Percentiles rank a stretch among this genome's conserved stretches.
Evolutionary conservation across 1,284 basidiomycete species (phyloP).

Genomic region (Moesziomyces aphidis): DNA sequence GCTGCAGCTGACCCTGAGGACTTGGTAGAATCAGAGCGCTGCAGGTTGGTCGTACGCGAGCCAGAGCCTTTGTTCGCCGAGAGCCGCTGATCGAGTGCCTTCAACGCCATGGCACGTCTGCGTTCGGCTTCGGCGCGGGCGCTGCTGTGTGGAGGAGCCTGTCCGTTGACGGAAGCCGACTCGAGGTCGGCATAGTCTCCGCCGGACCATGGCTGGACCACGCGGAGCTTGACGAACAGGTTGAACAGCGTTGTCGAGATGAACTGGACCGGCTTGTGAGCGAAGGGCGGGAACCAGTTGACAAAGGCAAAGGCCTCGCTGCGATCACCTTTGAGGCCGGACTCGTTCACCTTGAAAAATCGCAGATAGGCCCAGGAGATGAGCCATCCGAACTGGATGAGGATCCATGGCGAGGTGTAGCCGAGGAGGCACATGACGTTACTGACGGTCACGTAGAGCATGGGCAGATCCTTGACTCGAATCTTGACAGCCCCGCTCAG

Average conservation of each 20-base stretch:
- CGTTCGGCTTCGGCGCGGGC: slow-evolving; percentile 57
- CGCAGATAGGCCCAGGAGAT: slow-evolving; percentile 93
- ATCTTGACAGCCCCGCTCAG: slow-evolving; percentile 82
- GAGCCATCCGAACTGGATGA: slow-evolving; percentile 96
- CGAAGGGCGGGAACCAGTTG: slow-evolving; percentile 93
- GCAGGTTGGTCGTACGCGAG: slow-evolving; percentile 18
- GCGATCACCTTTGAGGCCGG: slow-evolving; percentile 78
- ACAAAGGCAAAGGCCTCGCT: slow-evolving; percentile 97
- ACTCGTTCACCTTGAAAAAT: slow-evolving; percentile 88
- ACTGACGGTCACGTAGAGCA: slow-evolving; percentile 90
- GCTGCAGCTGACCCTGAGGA: slow-evolving; percentile 17
- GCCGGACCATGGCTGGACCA: slow-evolving; percentile 76
- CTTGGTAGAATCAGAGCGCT: slow-evolving; percentile 31
- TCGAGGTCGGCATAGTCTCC: slow-evolving; percentile 50
- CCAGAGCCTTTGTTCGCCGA: slow-evolving; percentile 69
- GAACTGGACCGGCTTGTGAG: slow-evolving; percentile 74
- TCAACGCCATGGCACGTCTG: slow-evolving; percentile 87
- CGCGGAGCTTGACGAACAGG: slow-evolving; percentile 74
- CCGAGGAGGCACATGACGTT: slow-evolving; percentile 88
- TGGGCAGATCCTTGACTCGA: slow-evolving; percentile 92
- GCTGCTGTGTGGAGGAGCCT: slow-evolving; percentile 24
- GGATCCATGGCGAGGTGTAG: slow-evolving; percentile 91
- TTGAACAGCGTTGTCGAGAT: slow-evolving; percentile 79
- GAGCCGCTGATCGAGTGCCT: slow-evolving; percentile 91
- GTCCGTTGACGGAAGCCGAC: slow-evolving; percentile 76